These are phyloP conservation scores for Adansonia rubrostipa DNA, from an alignment of 441 rosid species.

Conservation along the genomic window DNA sequence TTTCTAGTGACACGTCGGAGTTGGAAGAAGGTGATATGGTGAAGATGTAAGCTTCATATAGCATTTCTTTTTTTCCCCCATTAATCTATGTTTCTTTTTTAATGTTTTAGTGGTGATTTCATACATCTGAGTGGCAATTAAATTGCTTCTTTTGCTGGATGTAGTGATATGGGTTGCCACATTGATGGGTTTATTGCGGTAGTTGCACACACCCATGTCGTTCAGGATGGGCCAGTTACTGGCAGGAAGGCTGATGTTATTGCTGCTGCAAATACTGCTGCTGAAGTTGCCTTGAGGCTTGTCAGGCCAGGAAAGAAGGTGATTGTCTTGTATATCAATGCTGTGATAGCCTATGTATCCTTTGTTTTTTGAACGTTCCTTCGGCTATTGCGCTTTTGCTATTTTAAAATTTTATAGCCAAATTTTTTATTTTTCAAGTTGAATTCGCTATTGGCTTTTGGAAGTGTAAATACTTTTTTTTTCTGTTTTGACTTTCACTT, in stretches of 20 bases:
- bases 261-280: conserved; percentile 92
- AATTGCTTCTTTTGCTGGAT: conserved; percentile 3
- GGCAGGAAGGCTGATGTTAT: conserved; percentile 90
- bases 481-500: background rate
- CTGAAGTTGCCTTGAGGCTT: conserved; percentile 97
- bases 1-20: conserved; percentile 70
- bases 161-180: conserved; percentile 96
- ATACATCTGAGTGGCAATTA: background rate
- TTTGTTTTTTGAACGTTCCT: background rate
- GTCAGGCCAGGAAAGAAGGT: conserved; percentile 98
- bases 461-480: background rate
- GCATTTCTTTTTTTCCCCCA: background rate
- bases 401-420: background rate
- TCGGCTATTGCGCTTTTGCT: background rate
- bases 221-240: conserved; percentile 68
- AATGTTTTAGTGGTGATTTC: background rate
- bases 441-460: background rate
- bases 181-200: conserved; percentile 96
- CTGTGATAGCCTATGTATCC: background rate
- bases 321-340: conserved; percentile 20
- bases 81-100: background rate
- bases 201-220: conserved; percentile 84
- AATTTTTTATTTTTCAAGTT: background rate
- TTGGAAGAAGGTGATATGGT: conserved; percentile 88
- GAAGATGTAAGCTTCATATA: conserved; percentile 65